Base-by-base conservation (phyloP, 495 filamentous ascomycete species). In the Daldinia childiae region DNA sequence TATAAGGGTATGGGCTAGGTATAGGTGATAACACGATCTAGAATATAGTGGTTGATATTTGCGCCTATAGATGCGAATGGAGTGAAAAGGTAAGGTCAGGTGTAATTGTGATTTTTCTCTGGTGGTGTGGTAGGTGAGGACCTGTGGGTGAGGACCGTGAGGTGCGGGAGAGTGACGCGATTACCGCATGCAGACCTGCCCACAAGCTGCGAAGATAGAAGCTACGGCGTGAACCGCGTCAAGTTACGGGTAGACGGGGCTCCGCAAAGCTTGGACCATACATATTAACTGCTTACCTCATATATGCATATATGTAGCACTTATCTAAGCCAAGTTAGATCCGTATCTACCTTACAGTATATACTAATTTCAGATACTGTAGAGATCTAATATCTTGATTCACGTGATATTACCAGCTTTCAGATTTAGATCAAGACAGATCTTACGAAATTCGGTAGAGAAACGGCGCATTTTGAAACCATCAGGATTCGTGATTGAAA, bases 181-280 rank as follows among this genome's bases (percentile, higher is more conserved):
- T 73, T 73, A 73, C 61, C 70, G 65, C 50, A 62, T 64, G 70
- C 30, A 68, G 43, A 67, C 65, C 65, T 61, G 64, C 64, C 65
- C 62, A 60, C 12, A 43, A 29, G 29, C 60, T 15, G 55, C 41
- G 58, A 39, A 36, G 27, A 51, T 68, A 19, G 60, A 55, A 62
- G 30, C 30, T 68, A 60, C 66, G 57, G 66, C 41, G 56, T 69
- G 57, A 60, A 62, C 61, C 71, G 65, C 61, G 71, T 69, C 51
- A 9, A 60, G 26, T 43, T 63, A 21, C 14, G 43, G 41, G 8
- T 43, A 36, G 43, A 52, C 51, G n/a, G 11, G 32, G 29, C 11
- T 34, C 30, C 27, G 14, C 8, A 56, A 41, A 70, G 67, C 67
- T 65, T 65, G 48, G 62, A 30, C 60, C 63, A 66, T 41, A 2